phyloP scores from a whole-genome alignment of 306 rosid species.

The Inga oerstediana region DNA sequence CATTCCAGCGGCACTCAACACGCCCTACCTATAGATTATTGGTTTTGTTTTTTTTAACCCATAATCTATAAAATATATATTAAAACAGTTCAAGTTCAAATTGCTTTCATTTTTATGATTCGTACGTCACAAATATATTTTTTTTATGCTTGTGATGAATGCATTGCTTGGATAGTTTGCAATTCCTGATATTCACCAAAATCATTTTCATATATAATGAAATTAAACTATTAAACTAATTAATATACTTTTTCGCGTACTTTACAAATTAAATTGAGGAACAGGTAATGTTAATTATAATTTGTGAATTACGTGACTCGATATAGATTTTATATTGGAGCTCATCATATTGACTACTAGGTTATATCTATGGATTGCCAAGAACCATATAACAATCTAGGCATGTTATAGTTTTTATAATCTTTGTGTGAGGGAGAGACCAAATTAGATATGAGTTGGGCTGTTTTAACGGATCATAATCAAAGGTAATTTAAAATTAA shows the following conservation, averaged over 20 bases:
- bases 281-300: not conserved
- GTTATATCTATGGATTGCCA: not conserved
- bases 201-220: too few relatives aligned
- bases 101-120: not conserved
- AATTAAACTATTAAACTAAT: too few relatives aligned
- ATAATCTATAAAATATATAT: too few relatives aligned
- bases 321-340: not conserved
- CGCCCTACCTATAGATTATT: too few relatives aligned
- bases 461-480: not conserved
- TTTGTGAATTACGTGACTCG: not conserved
- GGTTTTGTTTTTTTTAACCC: not conserved
- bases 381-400: too few relatives aligned
- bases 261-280: not conserved
- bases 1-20: not conserved
- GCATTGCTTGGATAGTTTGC: too few relatives aligned
- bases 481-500: not conserved
- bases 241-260: too few relatives aligned
- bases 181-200: too few relatives aligned
- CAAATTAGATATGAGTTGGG: not conserved
- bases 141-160: too few relatives aligned
- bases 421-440: not conserved
- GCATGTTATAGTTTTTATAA: not conserved
- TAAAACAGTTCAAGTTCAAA: not conserved
- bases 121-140: not conserved
- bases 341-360: not conserved